Base-by-base conservation (phyloP, 352 stramenopile species). In the Pythium volutum region DNA sequence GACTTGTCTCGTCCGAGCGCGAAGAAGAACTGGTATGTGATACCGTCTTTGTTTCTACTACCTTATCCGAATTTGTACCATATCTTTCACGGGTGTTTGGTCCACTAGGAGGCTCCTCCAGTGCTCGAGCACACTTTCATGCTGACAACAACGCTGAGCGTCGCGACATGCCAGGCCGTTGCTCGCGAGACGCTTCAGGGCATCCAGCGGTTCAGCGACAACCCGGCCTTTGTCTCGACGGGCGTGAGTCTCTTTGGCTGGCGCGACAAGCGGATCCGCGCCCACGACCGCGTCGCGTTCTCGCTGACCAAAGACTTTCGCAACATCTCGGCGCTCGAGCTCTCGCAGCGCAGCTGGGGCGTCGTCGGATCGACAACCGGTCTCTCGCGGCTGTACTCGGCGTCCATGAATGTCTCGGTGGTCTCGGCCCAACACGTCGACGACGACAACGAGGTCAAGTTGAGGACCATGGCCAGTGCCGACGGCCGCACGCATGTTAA, bases 241-340 rank as follows among this genome's bases (percentile, higher is more conserved):
- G 71, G 71, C 14, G 55, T 55, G 25, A 66, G 39, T 2, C 61
- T 66, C 15, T 78, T 78, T 43, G 71, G 68, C 36, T 78, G 71
- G 71, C 64, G 66, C n/a, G 71, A 78, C 42, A 57, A 62, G 9
- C 67, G 71, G 0, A 34, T 56, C 7, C 29, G 60, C 14, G 34
- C 65, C 4, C 31, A 42, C 39, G 65, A 76, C 26, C 55, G 57
- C 3, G 57, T 76, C 23, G 59, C 69, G 55, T 78, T 74, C 29
- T 67, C 61, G 20, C 62, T 78, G n/a, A 55, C 64, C 20, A 78
- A 78, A 41, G 18, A 29, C 16, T 75, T 78, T 39, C 27, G 47
- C 8, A 39, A 42, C 25, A 55, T 49, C 14, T 39, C 61, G 10
- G 18, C 71, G 22, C 26, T 57, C 20, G 46, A 64, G 2, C 34